phyloP scores from a whole-genome alignment of 768 basidiomycete genomes.

The Cystofilobasidium bisporidii region DNA sequence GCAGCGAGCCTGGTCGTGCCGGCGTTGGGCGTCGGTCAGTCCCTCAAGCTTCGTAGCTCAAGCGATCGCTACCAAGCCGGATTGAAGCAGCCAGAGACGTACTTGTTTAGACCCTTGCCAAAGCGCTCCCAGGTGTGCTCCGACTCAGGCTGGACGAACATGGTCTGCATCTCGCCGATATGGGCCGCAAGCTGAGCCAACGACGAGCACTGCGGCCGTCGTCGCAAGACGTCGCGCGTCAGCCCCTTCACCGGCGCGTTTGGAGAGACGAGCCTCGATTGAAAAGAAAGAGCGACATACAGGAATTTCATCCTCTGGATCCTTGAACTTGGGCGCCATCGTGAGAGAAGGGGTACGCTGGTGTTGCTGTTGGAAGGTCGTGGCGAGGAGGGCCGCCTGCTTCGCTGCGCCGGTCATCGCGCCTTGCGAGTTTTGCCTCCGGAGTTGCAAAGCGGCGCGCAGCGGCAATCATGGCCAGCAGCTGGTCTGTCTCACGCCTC shows the following conservation, averaged over 20 bases:
- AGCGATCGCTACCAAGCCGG: neutral
- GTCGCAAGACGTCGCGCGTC: neutral
- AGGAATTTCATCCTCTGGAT: neutral
- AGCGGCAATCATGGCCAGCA: no score
- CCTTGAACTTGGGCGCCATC: neutral
- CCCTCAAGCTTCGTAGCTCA: neutral
- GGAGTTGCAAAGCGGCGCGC: no score
- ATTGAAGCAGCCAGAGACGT: neutral
- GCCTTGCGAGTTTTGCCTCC: no score
- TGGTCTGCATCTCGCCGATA: slow-evolving; percentile 28
- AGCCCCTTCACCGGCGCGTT: neutral
- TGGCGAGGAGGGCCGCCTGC: no score
- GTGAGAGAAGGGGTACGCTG: neutral
- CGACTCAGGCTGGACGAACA: slow-evolving; percentile 46
- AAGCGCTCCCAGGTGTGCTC: slow-evolving; percentile 78
- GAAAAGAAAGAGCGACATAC: neutral
- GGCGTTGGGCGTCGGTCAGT: no score
- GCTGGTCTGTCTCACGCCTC: no score
- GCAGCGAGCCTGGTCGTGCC: slow-evolving; percentile 44
- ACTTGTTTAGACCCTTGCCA: slow-evolving; percentile 38
- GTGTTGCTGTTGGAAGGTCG: no score
- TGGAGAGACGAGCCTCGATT: no score
- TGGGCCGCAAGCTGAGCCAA: slow-evolving; percentile 29
- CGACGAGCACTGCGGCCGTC: slow-evolving; percentile 29
- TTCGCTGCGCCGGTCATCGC: no score